Conservation (phyloP, 1,284 basidiomycete species). For the Pyrrhoderma noxium region DNA sequence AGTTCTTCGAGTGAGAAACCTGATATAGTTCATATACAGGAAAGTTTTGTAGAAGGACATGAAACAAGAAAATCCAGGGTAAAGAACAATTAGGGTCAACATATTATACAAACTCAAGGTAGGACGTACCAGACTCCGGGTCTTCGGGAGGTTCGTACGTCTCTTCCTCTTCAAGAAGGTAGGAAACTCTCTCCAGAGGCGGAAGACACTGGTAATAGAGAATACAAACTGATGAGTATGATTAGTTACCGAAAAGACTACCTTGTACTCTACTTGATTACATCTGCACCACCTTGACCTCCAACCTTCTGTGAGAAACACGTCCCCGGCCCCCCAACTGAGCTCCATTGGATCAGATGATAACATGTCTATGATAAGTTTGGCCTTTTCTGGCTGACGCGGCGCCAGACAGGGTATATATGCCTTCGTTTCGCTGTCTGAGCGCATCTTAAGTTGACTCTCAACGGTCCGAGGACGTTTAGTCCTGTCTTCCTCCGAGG, state of each 20-base stretch:
- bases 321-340: conserved; percentile 47
- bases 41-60: background rate
- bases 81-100: background rate
- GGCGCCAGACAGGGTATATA: conserved; percentile 10
- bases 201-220: conserved; percentile 42
- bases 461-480: conserved; percentile 17
- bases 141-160: conserved; percentile 77
- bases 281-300: conserved; percentile 71
- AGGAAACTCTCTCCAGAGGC: conserved; percentile 43
- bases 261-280: conserved; percentile 36
- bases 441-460: background rate
- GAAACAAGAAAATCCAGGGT: background rate
- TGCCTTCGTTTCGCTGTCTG: background rate
- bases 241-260: conserved; percentile 6
- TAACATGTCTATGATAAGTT: conserved; percentile 12
- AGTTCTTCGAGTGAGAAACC: conserved; percentile 66
- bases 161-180: conserved; percentile 68
- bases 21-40: conserved; percentile 30
- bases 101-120: too few relatives aligned
- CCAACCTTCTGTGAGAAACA: conserved; percentile 67
- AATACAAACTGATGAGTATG: background rate
- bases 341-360: conserved; percentile 6
- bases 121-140: conserved; percentile 63
- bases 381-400: conserved; percentile 10
- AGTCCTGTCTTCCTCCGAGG: conserved; percentile 11